phyloP scores from a whole-genome alignment of 768 basidiomycete genomes.

The Ephemerocybe angulata region DNA sequence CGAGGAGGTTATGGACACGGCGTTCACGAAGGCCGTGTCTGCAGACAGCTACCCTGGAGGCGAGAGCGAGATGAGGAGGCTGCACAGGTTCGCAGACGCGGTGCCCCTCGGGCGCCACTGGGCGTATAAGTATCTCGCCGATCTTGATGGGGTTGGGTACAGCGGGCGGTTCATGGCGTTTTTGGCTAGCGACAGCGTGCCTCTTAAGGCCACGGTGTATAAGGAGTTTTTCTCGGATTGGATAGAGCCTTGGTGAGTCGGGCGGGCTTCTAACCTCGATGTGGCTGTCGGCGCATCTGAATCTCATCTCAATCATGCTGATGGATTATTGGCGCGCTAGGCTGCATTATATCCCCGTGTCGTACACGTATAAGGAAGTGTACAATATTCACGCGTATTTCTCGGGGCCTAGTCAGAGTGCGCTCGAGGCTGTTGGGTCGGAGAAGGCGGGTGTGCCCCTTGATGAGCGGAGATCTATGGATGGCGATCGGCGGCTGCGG shows the following conservation, averaged over 20 bases:
- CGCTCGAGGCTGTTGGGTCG: slow-evolving; percentile 31
- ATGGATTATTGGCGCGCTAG: slow-evolving; percentile 32
- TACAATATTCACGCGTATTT: slow-evolving; percentile 95
- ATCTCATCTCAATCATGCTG: neutral
- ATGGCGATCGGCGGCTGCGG: slow-evolving; percentile 70
- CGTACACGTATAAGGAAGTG: slow-evolving; percentile 81
- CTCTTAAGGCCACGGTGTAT: slow-evolving; percentile 88
- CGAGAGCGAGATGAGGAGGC: slow-evolving; percentile 50
- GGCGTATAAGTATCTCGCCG: slow-evolving; percentile 90
- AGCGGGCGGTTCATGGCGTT: slow-evolving; percentile 85
- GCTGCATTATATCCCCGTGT: slow-evolving; percentile 94
- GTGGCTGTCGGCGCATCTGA: no score
- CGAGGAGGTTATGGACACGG: slow-evolving; percentile 75
- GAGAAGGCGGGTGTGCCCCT: slow-evolving; percentile 13
- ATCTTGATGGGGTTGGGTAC: slow-evolving; percentile 95
- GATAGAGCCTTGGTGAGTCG: slow-evolving; percentile 38
- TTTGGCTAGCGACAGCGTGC: slow-evolving; percentile 82
- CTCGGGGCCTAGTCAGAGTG: slow-evolving; percentile 71
- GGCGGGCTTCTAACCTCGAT: no score
- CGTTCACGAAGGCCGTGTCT: slow-evolving; percentile 72
- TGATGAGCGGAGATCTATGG: slow-evolving; percentile 35
- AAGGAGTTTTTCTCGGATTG: slow-evolving; percentile 84
- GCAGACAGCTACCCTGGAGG: slow-evolving; percentile 70
- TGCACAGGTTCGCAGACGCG: slow-evolving; percentile 62
- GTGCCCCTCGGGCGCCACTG: slow-evolving; percentile 85